Base-by-base conservation (phyloP, 2,329 filamentous ascomycete genomes). In the Elsinoe perseae region DNA sequence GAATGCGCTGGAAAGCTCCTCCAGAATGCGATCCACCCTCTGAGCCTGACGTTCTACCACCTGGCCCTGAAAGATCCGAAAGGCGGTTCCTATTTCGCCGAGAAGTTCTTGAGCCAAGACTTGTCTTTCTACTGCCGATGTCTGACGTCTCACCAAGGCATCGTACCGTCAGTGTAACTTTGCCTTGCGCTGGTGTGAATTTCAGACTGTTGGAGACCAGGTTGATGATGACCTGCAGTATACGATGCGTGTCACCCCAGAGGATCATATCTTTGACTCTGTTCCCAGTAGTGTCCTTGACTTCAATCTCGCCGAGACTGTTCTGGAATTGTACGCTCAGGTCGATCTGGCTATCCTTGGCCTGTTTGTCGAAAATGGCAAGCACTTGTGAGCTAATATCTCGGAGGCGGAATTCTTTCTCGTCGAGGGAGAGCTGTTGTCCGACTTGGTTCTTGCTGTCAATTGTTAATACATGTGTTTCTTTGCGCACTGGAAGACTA, bases 201-300 rank as follows among this genome's bases (percentile, higher is more conserved):
- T 96, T 96, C 42, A 95, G 74, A 68, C 86, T 89, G 72, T 96
- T 96, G 70, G 87, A 91, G 46, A 95, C 89, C 28, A 96, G 76
- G 66, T 95, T 95, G 74, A 95, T 95, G 46, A 95, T 81, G n/a
- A 95, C 87, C 68, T 95, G 91, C 23, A 95, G 73, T 36, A 95
- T 93, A 43, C 91, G 80, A 65, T 95, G 89, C 62, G 93, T 87
- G 64, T 96, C 91, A n/a, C 91, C 91, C 83, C 88, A 93, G 1
- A 96, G 75, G 52, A 87, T 84, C 84, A 95, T 91, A 61, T 95
- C 89, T 66, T 87, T 88, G 21, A 95, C 70, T 16, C 85, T 77
- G 2, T 81, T 76, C 1, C 63, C 64, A 23, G 54, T 32, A 7
- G 55, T 57, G 50, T 55, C 53, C 12, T 56, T 40, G 25, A 54